Evolutionary conservation across 805 yeast species (phyloP).

Genomic region (Blastobotrys mokoenaii): DNA sequence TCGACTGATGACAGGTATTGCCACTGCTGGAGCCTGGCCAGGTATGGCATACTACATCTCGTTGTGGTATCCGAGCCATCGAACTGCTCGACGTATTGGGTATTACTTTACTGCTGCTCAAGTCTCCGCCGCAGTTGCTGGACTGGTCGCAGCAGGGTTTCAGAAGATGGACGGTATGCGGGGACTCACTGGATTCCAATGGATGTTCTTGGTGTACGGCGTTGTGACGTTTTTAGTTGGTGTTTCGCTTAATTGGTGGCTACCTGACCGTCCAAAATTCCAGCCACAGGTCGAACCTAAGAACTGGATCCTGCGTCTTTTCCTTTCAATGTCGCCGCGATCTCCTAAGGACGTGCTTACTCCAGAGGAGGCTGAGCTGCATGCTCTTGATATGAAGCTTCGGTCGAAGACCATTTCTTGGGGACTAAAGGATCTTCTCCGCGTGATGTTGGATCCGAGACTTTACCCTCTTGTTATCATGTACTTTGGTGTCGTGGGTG

Average conservation of each 20-base stretch:
- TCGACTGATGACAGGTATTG: slow-evolving; percentile 64
- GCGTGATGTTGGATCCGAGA: slow-evolving; percentile 52
- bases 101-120: slow-evolving; percentile 90
- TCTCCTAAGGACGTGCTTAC: slow-evolving; percentile 29
- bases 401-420: slow-evolving; percentile 40
- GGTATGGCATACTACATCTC: slow-evolving; percentile 79
- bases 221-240: slow-evolving; percentile 58
- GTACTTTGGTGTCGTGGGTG: slow-evolving; percentile 91
- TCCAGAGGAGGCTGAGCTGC: slow-evolving; percentile 44
- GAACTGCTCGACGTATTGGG: slow-evolving; percentile 73
- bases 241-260: slow-evolving; percentile 64
- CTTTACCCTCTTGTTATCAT: slow-evolving; percentile 76
- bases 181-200: slow-evolving; percentile 77
- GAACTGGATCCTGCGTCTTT: slow-evolving; percentile 4
- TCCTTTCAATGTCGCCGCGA: neutral
- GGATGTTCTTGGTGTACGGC: slow-evolving; percentile 79
- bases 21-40: slow-evolving; percentile 87
- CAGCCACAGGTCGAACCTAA: neutral
- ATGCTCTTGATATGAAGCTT: slow-evolving; percentile 49
- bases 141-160: slow-evolving; percentile 80
- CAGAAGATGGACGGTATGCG: slow-evolving; percentile 67
- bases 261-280: slow-evolving; percentile 68
- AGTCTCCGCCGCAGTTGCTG: slow-evolving; percentile 82
- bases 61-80: slow-evolving; percentile 74
- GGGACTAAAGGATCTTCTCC: slow-evolving; percentile 50